Evolutionary conservation across 305 asterid genomes (phyloP).

Genomic region (Rubia occidens): DNA sequence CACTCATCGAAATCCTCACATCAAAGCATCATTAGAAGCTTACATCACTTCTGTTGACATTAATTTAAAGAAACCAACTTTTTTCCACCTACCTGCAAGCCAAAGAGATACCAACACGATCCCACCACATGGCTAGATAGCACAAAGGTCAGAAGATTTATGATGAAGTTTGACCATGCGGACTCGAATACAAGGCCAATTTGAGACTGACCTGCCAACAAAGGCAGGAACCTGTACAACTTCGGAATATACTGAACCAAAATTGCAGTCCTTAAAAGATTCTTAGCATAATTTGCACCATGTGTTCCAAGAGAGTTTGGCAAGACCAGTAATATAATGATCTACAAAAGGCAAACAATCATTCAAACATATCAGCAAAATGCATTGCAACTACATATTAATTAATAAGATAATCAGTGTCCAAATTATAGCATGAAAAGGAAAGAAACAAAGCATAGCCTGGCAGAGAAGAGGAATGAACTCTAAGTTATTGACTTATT

Average conservation of each 20-base stretch:
- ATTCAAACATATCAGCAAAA: background rate
- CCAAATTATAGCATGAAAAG: background rate
- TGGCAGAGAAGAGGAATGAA: background rate
- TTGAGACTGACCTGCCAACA: constrained; percentile 63
- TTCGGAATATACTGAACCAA: constrained; percentile 67
- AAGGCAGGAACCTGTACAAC: constrained; percentile 58
- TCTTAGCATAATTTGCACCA: constrained; percentile 59
- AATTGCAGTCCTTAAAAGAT: constrained; percentile 55
- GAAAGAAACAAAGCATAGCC: background rate
- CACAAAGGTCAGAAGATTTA: constrained; percentile 57
- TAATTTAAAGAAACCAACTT: constrained; percentile 1
- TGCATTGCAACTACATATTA: background rate
- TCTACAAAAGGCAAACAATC: constrained; percentile 31
- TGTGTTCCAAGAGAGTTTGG: constrained; percentile 39
- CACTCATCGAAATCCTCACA: background rate
- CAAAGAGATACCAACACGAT: constrained; percentile 82
- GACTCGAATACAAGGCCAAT: constrained; percentile 77
- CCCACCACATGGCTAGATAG: constrained; percentile 80
- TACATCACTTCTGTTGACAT: background rate
- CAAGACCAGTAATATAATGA: constrained; percentile 45
- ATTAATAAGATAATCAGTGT: background rate
- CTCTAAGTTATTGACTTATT: background rate
- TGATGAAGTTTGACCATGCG: constrained; percentile 72
- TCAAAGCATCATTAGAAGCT: constrained; percentile 1
- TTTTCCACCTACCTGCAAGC: constrained; percentile 53